Percentiles rank a stretch among this genome's conserved stretches.
These are phyloP conservation scores for Epichloe hybrida DNA, from an alignment of 2,329 filamentous ascomycete species.

Conservation along the genomic window DNA sequence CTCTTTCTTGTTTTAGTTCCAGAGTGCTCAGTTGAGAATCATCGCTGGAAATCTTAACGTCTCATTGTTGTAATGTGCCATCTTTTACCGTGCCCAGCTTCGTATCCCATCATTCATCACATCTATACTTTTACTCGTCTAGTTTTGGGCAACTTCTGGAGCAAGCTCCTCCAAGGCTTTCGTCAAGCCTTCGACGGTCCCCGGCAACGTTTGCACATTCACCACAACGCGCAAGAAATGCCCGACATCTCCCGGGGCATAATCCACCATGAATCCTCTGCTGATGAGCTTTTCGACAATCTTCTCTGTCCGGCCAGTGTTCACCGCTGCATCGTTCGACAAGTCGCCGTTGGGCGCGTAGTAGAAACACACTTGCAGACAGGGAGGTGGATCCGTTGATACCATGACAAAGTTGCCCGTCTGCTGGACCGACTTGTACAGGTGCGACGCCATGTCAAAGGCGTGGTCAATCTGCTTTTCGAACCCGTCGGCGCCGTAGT, in stretches of 20 bases:
- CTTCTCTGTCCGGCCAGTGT: conserved; percentile 34
- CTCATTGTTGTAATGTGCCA: neutral
- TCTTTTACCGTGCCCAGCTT: neutral
- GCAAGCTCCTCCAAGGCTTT: conserved; percentile 38
- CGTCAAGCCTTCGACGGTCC: conserved; percentile 39
- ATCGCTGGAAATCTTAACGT: neutral
- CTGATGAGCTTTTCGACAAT: conserved; percentile 35
- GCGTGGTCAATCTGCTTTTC: conserved; percentile 55
- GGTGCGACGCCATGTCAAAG: conserved; percentile 55
- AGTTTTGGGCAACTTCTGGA: conserved; percentile 6
- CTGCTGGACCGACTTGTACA: conserved; percentile 46
- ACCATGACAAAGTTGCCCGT: conserved; percentile 55
- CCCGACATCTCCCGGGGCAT: conserved; percentile 41
- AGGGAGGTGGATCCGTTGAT: conserved; percentile 65
- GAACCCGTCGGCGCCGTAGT: conserved; percentile 71
- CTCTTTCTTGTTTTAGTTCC: neutral
- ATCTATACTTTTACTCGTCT: neutral
- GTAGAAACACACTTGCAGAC: conserved; percentile 92
- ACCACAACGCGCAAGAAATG: conserved; percentile 48
- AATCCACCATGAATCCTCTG: conserved; percentile 47
- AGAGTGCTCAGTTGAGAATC: too few relatives aligned
- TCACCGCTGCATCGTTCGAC: conserved; percentile 25
- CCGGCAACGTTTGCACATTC: conserved; percentile 38
- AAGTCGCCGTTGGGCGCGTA: conserved; percentile 47
- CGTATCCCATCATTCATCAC: neutral